Evolutionary conservation across 2,329 filamentous ascomycete species (phyloP).

Genomic region (Aspergillus versicolor): DNA sequence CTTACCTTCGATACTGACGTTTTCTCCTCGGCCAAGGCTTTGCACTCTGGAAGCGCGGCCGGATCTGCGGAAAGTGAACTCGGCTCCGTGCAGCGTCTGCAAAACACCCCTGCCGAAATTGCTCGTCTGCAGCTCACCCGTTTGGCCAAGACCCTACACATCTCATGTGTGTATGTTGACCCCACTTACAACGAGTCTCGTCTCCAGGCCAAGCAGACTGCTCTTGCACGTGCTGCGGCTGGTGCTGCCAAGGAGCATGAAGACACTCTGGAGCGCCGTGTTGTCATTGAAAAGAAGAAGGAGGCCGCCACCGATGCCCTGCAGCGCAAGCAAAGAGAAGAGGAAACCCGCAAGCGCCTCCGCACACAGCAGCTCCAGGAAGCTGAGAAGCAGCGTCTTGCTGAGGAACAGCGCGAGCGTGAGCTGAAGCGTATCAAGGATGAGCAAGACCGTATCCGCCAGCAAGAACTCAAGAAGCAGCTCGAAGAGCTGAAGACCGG

Average conservation of each 20-base stretch:
- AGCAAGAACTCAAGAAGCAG: slow-evolving; percentile 91
- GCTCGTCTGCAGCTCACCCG: slow-evolving; percentile 92
- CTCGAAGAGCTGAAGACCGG: slow-evolving; percentile 88
- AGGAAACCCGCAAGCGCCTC: slow-evolving; percentile 81
- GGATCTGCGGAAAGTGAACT: slow-evolving; percentile 85
- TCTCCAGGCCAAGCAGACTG: slow-evolving; percentile 73
- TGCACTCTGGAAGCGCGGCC: slow-evolving; percentile 77
- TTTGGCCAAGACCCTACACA: slow-evolving; percentile 84
- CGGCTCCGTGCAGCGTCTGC: slow-evolving; percentile 85
- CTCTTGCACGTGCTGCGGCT: slow-evolving; percentile 76
- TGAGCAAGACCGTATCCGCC: slow-evolving; percentile 84
- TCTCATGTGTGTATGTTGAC: slow-evolving; percentile 95
- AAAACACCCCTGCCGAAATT: slow-evolving; percentile 97
- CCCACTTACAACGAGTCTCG: slow-evolving; percentile 81
- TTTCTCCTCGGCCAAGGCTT: slow-evolving; percentile 93
- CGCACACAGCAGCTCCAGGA: slow-evolving; percentile 86
- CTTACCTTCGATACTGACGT: slow-evolving; percentile 98
- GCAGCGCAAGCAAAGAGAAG: slow-evolving; percentile 87
- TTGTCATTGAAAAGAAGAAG: slow-evolving; percentile 94
- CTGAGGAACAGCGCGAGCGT: slow-evolving; percentile 89
- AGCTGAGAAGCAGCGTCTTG: slow-evolving; percentile 82
- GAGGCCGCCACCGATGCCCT: slow-evolving; percentile 87
- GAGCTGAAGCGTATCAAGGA: slow-evolving; percentile 82
- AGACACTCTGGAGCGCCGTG: slow-evolving; percentile 80
- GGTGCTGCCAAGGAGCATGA: slow-evolving; percentile 91